These are phyloP conservation scores for Suillus brevipes DNA, from an alignment of 768 basidiomycete species.

Conservation along the genomic window DNA sequence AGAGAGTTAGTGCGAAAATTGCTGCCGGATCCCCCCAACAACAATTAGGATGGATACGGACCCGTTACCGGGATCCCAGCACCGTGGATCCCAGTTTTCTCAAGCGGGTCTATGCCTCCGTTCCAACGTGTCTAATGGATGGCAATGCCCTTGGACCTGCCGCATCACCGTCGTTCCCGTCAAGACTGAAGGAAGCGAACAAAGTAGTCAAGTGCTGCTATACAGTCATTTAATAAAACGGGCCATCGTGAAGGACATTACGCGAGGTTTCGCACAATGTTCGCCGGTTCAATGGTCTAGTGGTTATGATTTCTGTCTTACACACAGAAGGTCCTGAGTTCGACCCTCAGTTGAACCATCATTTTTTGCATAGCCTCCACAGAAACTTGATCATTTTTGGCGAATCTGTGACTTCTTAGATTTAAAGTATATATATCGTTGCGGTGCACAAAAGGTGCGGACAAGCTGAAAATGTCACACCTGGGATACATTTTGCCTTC, in stretches of 20 bases:
- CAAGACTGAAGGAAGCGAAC: not conserved
- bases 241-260: not conserved
- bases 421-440: not conserved
- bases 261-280: accelerated
- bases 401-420: not conserved
- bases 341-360: constrained; percentile 47
- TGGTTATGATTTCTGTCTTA: constrained; percentile 61
- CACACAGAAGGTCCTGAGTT: constrained; percentile 42
- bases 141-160: not conserved
- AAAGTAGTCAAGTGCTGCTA: not conserved
- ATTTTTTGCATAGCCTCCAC: constrained; percentile 19
- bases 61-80: not conserved
- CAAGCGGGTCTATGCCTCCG: not conserved
- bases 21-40: not conserved
- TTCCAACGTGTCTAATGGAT: not conserved
- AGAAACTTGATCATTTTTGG: not conserved
- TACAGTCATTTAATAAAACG: too few species aligned
- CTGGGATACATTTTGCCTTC: not conserved
- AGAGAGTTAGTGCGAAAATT: not conserved
- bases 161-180: not conserved
- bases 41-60: not conserved
- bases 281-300: constrained; percentile 54
- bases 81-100: not conserved
- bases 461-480: not conserved
- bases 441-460: not conserved